Evolutionary conservation across 2,329 filamentous ascomycete genomes (phyloP).

Genomic region (Lasiodiplodia gonubiensis): DNA sequence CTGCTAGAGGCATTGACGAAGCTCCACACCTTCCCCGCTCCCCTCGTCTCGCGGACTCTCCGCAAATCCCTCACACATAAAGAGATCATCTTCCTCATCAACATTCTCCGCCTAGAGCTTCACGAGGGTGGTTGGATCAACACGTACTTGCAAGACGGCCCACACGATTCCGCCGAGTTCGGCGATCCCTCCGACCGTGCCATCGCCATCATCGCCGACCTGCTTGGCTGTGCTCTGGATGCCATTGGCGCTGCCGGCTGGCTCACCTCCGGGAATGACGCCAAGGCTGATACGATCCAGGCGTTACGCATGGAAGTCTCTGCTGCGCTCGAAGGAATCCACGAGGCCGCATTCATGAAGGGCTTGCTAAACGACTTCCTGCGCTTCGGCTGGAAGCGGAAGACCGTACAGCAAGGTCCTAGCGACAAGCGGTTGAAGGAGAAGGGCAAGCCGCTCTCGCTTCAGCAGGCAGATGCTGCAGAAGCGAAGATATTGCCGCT

Average conservation of each 20-base stretch:
- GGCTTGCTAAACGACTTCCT: constrained; percentile 70
- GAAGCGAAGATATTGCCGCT: constrained; percentile 66
- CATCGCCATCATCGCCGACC: constrained; percentile 72
- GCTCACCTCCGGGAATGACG: constrained; percentile 62
- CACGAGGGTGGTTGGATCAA: constrained; percentile 78
- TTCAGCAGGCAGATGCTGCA: constrained; percentile 41
- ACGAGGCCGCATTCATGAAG: constrained; percentile 70
- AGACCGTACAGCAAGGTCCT: constrained; percentile 36
- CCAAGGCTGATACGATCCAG: constrained; percentile 67
- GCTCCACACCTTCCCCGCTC: constrained; percentile 66
- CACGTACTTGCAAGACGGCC: constrained; percentile 67
- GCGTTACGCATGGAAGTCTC: constrained; percentile 72
- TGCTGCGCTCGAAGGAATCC: constrained; percentile 72
- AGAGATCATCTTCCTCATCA: constrained; percentile 73
- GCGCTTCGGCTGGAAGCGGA: constrained; percentile 56
- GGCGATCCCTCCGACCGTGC: constrained; percentile 68
- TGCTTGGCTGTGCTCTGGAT: constrained; percentile 76
- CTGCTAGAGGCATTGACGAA: constrained; percentile 73
- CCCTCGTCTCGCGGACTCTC: constrained; percentile 66
- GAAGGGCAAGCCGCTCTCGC: constrained; percentile 53
- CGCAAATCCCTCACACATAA: constrained; percentile 68
- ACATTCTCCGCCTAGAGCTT: constrained; percentile 74
- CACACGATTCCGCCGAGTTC: constrained; percentile 44
- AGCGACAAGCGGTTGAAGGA: constrained; percentile 36
- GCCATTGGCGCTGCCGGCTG: constrained; percentile 76